phyloP scores from a whole-genome alignment of 208 protist species.

The Crithidia sp. region DNA sequence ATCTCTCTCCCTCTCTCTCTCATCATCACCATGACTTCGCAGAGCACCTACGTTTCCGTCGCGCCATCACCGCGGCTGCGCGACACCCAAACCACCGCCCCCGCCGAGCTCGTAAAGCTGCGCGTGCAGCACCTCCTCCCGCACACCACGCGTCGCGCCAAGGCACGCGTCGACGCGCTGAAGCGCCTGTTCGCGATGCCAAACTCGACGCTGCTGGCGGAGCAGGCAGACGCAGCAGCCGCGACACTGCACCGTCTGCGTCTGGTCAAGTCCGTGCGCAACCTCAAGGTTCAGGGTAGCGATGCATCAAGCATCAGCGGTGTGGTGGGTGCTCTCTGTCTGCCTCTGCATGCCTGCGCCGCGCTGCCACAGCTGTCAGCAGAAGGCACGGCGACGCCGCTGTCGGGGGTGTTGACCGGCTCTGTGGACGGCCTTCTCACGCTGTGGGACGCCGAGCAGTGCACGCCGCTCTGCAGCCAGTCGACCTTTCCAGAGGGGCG shows the following conservation, averaged over 20 bases:
- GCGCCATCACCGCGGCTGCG: conserved; percentile 35
- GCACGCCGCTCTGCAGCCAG: conserved; percentile 46
- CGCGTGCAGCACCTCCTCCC: conserved; percentile 61
- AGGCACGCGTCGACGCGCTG: conserved; percentile 49
- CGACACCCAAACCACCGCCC: conserved; percentile 25
- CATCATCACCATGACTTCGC: background rate
- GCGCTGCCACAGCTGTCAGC: conserved; percentile 32
- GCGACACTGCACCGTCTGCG: conserved; percentile 47
- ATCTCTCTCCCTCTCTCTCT: too few species aligned
- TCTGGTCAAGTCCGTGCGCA: conserved; percentile 79
- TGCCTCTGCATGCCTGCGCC: conserved; percentile 70
- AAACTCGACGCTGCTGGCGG: conserved; percentile 22
- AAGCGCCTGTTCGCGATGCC: conserved; percentile 65
- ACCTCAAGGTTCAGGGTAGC: conserved; percentile 58
- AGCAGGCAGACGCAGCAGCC: conserved; percentile 41
- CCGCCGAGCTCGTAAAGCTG: conserved; percentile 43
- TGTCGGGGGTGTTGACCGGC: conserved; percentile 54
- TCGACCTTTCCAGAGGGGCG: conserved; percentile 43
- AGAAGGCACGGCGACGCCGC: background rate
- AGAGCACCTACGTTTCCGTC: conserved; percentile 30
- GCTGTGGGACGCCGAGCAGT: conserved; percentile 66
- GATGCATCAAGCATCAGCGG: conserved; percentile 1
- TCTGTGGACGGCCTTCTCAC: conserved; percentile 83
- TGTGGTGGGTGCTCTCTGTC: conserved; percentile 56
- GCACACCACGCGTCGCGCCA: conserved; percentile 47